phyloP scores from a whole-genome alignment of 306 rosid genomes.

The Malus sieversii region DNA sequence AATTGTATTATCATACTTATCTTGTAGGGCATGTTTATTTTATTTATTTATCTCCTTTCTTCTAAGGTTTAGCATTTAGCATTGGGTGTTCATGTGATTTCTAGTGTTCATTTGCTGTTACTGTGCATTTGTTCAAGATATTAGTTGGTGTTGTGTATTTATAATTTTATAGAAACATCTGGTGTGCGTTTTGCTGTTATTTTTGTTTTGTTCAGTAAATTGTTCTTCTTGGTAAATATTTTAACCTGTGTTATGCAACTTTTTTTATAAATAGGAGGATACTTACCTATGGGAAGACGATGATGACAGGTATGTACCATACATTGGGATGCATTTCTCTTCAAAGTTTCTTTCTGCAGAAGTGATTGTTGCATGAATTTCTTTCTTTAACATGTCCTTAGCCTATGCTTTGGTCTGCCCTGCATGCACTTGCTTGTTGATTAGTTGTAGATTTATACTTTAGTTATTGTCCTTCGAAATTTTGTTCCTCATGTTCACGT shows the following conservation, averaged over 20 bases:
- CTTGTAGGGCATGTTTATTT: not conserved
- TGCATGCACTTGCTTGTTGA: not conserved
- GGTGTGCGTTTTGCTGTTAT: not conserved
- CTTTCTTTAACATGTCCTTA: not conserved
- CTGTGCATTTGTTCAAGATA: not conserved
- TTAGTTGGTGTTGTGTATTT: not conserved
- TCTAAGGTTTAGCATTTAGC: not conserved
- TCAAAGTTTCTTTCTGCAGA: not conserved
- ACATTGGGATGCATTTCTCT: slow-evolving; percentile 2
- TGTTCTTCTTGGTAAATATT: slow-evolving; percentile 6
- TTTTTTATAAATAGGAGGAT: slow-evolving; percentile 61
- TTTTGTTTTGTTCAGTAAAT: not conserved
- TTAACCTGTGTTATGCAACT: slow-evolving; percentile 8
- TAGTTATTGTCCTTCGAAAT: not conserved
- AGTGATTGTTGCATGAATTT: not conserved
- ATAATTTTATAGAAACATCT: not conserved
- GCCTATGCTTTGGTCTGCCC: not conserved
- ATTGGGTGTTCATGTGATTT: not conserved
- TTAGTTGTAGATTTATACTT: not conserved
- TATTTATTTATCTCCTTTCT: not conserved
- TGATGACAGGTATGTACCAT: slow-evolving; percentile 63
- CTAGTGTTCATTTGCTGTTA: not conserved
- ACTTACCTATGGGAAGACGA: slow-evolving; percentile 97
- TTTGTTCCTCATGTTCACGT: not conserved
- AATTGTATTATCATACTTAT: no score